Evolutionary conservation across 1,284 basidiomycete species (phyloP).

Genomic region (Phylloboletellus chloephorus): DNA sequence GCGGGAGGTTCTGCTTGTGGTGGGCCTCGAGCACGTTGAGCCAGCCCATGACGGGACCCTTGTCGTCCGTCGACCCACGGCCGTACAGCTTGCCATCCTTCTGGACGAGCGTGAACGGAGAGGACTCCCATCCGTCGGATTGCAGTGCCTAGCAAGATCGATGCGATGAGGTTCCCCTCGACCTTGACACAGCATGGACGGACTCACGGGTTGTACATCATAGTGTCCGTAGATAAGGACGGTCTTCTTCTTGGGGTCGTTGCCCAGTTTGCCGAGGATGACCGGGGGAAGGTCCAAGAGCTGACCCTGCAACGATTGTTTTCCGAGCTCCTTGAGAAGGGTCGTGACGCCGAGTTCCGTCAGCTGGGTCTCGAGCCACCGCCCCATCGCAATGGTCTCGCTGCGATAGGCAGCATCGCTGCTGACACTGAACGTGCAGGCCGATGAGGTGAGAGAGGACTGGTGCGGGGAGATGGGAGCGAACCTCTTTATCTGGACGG

Average conservation of each 20-base stretch:
- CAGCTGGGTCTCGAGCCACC: constrained; percentile 73
- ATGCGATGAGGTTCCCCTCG: no score
- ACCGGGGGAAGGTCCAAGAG: constrained; percentile 82
- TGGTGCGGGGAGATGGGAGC: constrained; percentile 9
- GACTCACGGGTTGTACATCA: constrained; percentile 74
- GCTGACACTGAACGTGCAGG: constrained; percentile 47
- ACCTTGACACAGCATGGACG: no score
- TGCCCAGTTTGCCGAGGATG: constrained; percentile 80
- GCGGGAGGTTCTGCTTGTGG: constrained; percentile 59
- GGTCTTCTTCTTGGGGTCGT: constrained; percentile 86
- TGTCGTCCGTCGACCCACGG: constrained; percentile 90
- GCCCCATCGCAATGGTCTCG: constrained; percentile 80
- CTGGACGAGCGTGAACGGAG: constrained; percentile 80
- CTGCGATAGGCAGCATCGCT: constrained; percentile 62
- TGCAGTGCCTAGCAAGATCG: constrained; percentile 45
- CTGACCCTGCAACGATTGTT: constrained; percentile 77
- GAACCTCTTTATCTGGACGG: constrained; percentile 88
- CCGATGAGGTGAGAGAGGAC: not conserved
- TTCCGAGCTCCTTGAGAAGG: constrained; percentile 71
- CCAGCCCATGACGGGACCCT: constrained; percentile 92
- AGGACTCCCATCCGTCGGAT: constrained; percentile 88
- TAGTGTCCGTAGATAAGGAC: constrained; percentile 91
- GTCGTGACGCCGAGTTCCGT: constrained; percentile 73
- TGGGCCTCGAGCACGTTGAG: constrained; percentile 93
- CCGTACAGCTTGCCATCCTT: constrained; percentile 77